Evolutionary conservation across 805 yeast genomes (phyloP).

Genomic region (Debaryomyces tyrocola): DNA sequence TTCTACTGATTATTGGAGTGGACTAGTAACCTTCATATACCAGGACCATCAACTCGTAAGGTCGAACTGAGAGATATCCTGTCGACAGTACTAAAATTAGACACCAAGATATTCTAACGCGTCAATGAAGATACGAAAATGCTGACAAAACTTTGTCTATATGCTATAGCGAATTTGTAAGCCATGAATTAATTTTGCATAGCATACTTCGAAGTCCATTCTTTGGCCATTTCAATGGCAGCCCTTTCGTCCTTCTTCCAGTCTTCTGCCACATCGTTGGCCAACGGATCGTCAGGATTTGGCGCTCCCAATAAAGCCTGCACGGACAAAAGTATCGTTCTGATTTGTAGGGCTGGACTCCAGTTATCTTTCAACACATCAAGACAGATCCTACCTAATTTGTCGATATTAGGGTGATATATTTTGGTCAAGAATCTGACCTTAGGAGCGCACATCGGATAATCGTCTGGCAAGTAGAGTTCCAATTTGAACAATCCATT

Average conservation of each 20-base stretch:
- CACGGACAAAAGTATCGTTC: constrained; percentile 86
- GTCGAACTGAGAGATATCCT: no score
- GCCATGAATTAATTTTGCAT: constrained; percentile 2
- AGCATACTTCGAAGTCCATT: constrained; percentile 71
- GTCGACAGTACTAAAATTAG: no score
- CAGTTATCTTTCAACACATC: constrained; percentile 94
- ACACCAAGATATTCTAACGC: no score
- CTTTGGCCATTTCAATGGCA: constrained; percentile 79
- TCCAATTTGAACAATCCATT: constrained; percentile 77
- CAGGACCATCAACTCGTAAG: no score
- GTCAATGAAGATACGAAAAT: no score
- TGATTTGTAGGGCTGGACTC: constrained; percentile 96
- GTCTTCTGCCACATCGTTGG: constrained; percentile 95
- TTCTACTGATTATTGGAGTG: no score
- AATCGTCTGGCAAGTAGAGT: constrained; percentile 90
- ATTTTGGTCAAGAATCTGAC: constrained; percentile 91
- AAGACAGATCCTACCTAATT: constrained; percentile 91
- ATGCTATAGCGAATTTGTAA: no score
- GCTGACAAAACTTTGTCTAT: no score
- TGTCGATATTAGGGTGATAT: constrained; percentile 95
- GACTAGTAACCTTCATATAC: no score
- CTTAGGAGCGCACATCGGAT: constrained; percentile 97
- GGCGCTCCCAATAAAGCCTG: constrained; percentile 96
- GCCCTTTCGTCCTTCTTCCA: constrained; percentile 85
- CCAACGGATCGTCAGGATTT: constrained; percentile 97